Conservation (phyloP, 2,329 filamentous ascomycete species). For the Tetracladium maxilliforme region DNA sequence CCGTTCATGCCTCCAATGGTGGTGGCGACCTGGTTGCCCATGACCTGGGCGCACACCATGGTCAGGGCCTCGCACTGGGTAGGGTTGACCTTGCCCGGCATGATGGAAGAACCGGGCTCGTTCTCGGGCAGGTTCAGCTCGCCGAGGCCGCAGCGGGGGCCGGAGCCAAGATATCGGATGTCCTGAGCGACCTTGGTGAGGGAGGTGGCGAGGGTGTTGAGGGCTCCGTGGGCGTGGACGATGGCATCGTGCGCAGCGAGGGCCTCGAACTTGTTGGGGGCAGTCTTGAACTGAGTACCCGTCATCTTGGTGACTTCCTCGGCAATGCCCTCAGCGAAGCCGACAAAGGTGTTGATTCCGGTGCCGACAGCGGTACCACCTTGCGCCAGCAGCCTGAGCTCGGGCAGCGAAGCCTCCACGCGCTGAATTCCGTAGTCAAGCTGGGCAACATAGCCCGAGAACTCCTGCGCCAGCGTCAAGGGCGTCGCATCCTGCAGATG, state of each 20-base stretch:
- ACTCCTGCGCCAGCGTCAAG: conserved; percentile 89
- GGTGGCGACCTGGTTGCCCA: conserved; percentile 89
- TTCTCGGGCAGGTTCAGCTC: conserved; percentile 93
- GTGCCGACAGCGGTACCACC: conserved; percentile 95
- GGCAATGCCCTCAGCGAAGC: conserved; percentile 88
- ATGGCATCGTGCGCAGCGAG: conserved; percentile 92
- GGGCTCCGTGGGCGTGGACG: conserved; percentile 81
- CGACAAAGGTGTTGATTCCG: conserved; percentile 92
- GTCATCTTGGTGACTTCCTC: conserved; percentile 86
- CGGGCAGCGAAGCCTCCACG: conserved; percentile 67
- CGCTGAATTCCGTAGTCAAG: conserved; percentile 83
- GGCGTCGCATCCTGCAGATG: conserved; percentile 97
- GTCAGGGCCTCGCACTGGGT: conserved; percentile 96
- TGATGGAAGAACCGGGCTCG: conserved; percentile 94
- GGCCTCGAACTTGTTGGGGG: conserved; percentile 97
- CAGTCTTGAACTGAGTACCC: conserved; percentile 84
- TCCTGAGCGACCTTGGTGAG: conserved; percentile 98
- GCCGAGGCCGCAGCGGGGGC: conserved; percentile 87
- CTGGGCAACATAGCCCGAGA: conserved; percentile 93
- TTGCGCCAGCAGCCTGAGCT: conserved; percentile 78
- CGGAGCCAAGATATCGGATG: conserved; percentile 90
- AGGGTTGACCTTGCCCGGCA: conserved; percentile 99
- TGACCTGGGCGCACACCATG: conserved; percentile 95
- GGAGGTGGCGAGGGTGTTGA: conserved; percentile 84
- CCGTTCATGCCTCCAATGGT: conserved; percentile 95